Conservation (phyloP, 2,329 filamentous ascomycete genomes). For the Aureobasidium leucospermi region DNA sequence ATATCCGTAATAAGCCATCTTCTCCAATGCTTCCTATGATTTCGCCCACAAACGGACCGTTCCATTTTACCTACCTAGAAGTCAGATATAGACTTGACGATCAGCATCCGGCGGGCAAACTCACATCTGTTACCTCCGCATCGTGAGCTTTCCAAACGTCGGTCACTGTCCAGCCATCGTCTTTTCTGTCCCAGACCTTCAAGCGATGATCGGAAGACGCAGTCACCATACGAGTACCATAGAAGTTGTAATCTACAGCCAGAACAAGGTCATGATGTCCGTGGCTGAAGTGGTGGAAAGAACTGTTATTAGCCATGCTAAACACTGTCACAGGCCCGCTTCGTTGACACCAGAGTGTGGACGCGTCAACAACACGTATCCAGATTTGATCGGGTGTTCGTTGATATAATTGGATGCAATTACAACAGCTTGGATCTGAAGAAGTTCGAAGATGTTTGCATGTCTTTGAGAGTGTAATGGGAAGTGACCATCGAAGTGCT, state of each 20-base stretch:
- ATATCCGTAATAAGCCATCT: constrained; percentile 84
- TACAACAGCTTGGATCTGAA: not conserved
- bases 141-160: constrained; percentile 89
- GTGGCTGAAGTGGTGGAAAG: constrained; percentile 57
- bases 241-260: constrained; percentile 82
- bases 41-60: constrained; percentile 81
- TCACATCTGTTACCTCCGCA: constrained; percentile 80
- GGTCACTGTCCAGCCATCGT: constrained; percentile 69
- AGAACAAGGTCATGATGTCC: constrained; percentile 75
- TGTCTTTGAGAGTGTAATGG: not conserved
- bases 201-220: constrained; percentile 89
- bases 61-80: constrained; percentile 70
- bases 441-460: not conserved
- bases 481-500: not conserved
- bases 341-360: not conserved
- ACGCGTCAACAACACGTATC: too few relatives aligned
- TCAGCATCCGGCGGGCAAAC: constrained; percentile 16
- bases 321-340: not conserved
- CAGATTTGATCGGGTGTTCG: too few relatives aligned
- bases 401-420: too few relatives aligned
- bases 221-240: constrained; percentile 84
- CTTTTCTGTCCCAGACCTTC: constrained; percentile 81
- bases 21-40: constrained; percentile 82
- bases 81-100: not conserved
- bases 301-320: constrained; percentile 21